Percentiles rank a stretch among this genome's conserved stretches.
Evolutionary conservation across 306 rosid genomes (phyloP).

Genomic region (Lathyrus sativus): DNA sequence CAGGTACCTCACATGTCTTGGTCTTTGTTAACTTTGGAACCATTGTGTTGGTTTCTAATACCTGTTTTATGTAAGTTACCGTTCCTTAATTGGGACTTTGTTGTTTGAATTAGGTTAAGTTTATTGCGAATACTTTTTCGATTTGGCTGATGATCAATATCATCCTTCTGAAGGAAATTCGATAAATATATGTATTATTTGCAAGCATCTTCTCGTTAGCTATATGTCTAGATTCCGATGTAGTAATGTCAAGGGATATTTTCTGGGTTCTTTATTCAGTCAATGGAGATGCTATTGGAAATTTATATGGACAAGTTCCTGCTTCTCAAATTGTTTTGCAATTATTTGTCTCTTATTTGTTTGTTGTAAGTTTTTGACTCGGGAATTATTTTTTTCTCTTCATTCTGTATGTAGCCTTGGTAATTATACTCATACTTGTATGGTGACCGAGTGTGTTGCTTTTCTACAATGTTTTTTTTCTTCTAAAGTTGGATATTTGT

Average conservation of each 20-base stretch:
- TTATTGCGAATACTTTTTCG: conserved; percentile 25
- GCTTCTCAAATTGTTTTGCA: conserved; percentile 17
- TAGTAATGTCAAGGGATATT: background rate
- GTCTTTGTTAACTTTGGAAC: conserved; percentile 38
- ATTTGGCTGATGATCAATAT: conserved; percentile 23
- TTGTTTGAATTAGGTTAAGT: conserved; percentile 17
- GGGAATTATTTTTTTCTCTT: conserved; percentile 1
- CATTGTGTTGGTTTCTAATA: conserved; percentile 30
- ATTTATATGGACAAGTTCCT: background rate
- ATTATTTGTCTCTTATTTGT: conserved; percentile 15
- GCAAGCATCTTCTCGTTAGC: conserved; percentile 21
- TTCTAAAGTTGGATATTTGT: conserved; percentile 21
- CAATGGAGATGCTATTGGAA: conserved; percentile 1
- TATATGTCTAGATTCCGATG: conserved; percentile 3
- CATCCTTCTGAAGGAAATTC: conserved; percentile 29
- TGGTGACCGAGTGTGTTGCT: conserved; percentile 2
- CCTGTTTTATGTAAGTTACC: conserved; percentile 36
- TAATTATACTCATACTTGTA: conserved; percentile 1
- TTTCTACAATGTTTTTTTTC: conserved; percentile 10
- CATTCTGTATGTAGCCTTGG: conserved; percentile 30
- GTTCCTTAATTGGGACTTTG: conserved; percentile 31
- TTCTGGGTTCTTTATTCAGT: conserved; percentile 10
- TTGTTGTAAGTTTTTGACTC: conserved; percentile 17
- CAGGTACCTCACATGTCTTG: conserved; percentile 60
- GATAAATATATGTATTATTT: conserved; percentile 18